These are phyloP conservation scores for Sphagnum fallax DNA, from an alignment of 228 moss, liverwort and hornwort species.

Conservation along the genomic window DNA sequence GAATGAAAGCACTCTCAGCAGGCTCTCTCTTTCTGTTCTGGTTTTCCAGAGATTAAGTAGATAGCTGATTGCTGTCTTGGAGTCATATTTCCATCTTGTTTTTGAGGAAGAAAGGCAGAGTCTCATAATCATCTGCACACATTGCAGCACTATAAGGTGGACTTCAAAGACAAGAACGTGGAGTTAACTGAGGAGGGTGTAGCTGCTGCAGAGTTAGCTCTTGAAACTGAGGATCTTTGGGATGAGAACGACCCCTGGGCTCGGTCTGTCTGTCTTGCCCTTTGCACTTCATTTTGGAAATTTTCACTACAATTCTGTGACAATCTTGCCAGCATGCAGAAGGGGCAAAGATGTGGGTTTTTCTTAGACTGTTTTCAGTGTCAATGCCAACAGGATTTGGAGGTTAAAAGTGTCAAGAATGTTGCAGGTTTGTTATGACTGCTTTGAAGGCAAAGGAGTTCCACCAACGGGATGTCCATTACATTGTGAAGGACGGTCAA, in stretches of 20 bases:
- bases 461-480: slow-evolving; percentile 92
- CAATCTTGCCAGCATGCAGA: background rate
- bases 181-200: slow-evolving; percentile 95
- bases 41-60: too few species aligned
- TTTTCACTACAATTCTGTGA: background rate
- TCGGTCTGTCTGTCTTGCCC: slow-evolving; percentile 15
- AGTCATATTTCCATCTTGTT: too few species aligned
- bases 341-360: background rate
- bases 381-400: too few species aligned
- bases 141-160: slow-evolving; percentile 77
- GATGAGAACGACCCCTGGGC: slow-evolving; percentile 98
- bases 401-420: too few species aligned
- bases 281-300: background rate
- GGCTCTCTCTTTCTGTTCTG: too few species aligned
- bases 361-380: too few species aligned
- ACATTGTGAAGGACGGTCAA: slow-evolving; percentile 89
- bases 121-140: too few species aligned
- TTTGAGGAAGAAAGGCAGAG: too few species aligned
- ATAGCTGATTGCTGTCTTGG: too few species aligned
- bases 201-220: slow-evolving; percentile 89
- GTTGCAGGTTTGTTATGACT: slow-evolving; percentile 78
- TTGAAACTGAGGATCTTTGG: slow-evolving; percentile 91
- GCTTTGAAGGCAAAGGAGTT: slow-evolving; percentile 95
- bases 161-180: slow-evolving; percentile 84
- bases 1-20: too few species aligned